Base-by-base conservation (phyloP, 2,329 filamentous ascomycete genomes). In the Fusarium sp. region DNA sequence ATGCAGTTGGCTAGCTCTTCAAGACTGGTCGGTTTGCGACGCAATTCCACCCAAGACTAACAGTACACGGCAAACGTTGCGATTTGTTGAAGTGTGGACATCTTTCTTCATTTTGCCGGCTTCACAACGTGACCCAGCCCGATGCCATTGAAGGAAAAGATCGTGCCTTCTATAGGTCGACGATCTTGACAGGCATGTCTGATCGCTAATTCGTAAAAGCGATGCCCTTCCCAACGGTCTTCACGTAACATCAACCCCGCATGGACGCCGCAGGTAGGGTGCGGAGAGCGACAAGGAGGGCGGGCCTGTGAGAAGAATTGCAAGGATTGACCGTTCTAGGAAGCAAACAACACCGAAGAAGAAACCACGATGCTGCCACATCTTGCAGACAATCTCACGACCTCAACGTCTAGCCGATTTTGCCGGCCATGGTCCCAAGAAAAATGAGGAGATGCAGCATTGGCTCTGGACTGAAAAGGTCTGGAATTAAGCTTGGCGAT, bases 401-500 rank as follows among this genome's bases (percentile, higher is more conserved):
- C 20, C 11, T 8, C 10, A 18, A 34, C 5, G 6, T 20, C 8
- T 24, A 22, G 11, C 14, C 8, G 4, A 4, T 16, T 16, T n/a
- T 2, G 1, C 16, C 6, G 6, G 10, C 3, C 3, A n/a, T 22
- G 14, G 12, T 2, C 6, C 6, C 8, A n/a, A 11, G 18, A 24
- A 8, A 12, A 11, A 1, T 4, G 5, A 12, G 14, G 24, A 12
- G 1, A 24, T 6, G n/a, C 5, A 9, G 16, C 0, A 34, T 57
- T 30, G 38, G 32, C 29, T 2, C 6, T 47, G 43, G n/a, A 22
- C 55, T 24, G 11, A 27, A 47, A 40, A 27, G 49, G 49, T 38
- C 55, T 29, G 27, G 55, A 56, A 38, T 18, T 9, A 6, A 60
- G 22, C 34, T 45, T 14, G 45, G 50, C 22, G n/a, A 50, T 24